Percentiles rank a stretch among this genome's conserved stretches.
These are phyloP conservation scores for Colletotrichum acutatum DNA, from an alignment of 2,329 filamentous ascomycete species.

Conservation along the genomic window DNA sequence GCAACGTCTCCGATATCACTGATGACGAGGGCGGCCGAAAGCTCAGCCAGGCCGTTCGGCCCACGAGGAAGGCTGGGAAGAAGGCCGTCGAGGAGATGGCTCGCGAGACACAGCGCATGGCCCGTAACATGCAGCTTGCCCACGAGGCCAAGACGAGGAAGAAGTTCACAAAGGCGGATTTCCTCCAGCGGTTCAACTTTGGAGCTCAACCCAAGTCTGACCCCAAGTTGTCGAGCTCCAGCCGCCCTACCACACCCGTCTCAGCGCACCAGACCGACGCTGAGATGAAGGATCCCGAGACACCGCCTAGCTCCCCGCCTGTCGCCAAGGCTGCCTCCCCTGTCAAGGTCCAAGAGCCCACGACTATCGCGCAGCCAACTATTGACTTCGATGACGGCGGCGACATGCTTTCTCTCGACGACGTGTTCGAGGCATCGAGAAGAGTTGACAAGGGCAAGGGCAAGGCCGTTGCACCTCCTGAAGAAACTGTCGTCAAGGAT, in stretches of 20 bases:
- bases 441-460: constrained; percentile 68
- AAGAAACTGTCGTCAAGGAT: constrained; percentile 38
- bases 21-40: constrained; percentile 72
- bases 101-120: constrained; percentile 91
- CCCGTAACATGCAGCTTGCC: constrained; percentile 87
- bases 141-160: constrained; percentile 93
- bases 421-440: constrained; percentile 44
- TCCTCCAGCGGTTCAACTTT: constrained; percentile 88
- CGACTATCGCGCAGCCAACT: constrained; percentile 24
- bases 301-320: constrained; percentile 79
- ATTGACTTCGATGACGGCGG: constrained; percentile 39
- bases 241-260: constrained; percentile 59
- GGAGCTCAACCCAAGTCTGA: constrained; percentile 50
- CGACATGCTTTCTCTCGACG: constrained; percentile 52
- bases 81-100: constrained; percentile 96
- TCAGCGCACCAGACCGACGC: constrained; percentile 59
- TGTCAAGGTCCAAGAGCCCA: constrained; percentile 17
- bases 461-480: constrained; percentile 34
- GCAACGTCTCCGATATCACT: constrained; percentile 66
- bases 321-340: constrained; percentile 44
- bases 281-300: constrained; percentile 64
- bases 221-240: constrained; percentile 63
- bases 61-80: constrained; percentile 88
- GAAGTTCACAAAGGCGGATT: constrained; percentile 84
- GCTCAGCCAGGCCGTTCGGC: constrained; percentile 76